Percentiles rank a stretch among this genome's conserved stretches.
Evolutionary conservation across 495 filamentous ascomycete species (phyloP).

Genomic region (Neurospora hispaniola): DNA sequence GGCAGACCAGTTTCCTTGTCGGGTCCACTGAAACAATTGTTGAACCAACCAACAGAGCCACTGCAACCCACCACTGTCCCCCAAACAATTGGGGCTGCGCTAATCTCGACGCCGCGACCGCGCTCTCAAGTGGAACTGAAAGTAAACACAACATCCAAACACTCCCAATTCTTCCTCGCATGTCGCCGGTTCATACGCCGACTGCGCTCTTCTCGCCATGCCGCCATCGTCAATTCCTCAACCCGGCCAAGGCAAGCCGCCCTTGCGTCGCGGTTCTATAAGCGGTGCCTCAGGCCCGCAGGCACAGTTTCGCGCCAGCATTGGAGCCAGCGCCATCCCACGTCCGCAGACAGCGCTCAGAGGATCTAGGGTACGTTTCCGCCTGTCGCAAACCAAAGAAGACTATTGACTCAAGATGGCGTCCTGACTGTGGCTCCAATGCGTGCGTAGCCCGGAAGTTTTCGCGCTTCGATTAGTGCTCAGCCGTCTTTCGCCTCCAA

Average conservation of each 20-base stretch:
- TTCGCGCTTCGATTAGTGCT: conserved; percentile 22
- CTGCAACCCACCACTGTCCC: background rate
- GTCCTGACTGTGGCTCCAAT: conserved; percentile 14
- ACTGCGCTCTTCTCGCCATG: conserved; percentile 1
- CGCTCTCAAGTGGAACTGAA: background rate
- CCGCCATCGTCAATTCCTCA: conserved; percentile 22
- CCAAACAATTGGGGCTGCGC: background rate
- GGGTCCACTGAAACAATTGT: background rate
- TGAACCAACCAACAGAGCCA: background rate
- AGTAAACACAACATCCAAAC: background rate
- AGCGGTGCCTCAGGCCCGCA: conserved; percentile 8
- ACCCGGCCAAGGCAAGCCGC: conserved; percentile 11
- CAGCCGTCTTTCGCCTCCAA: conserved; percentile 47
- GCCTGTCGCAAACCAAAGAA: background rate
- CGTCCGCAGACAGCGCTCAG: conserved; percentile 20
- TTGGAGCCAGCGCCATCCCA: conserved; percentile 19
- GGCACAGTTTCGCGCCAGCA: conserved; percentile 25
- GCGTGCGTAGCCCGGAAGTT: conserved; percentile 7
- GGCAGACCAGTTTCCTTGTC: background rate
- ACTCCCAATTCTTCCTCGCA: background rate
- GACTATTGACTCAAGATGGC: background rate
- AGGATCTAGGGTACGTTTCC: conserved; percentile 35
- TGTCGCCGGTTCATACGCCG: background rate
- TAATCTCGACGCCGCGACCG: background rate
- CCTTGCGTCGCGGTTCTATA: conserved; percentile 15